A percentile compares a stretch with the other conserved stretches of the same genome.
phyloP scores from a whole-genome alignment of 2,329 filamentous ascomycete genomes.

The Pezicula carpinea region DNA sequence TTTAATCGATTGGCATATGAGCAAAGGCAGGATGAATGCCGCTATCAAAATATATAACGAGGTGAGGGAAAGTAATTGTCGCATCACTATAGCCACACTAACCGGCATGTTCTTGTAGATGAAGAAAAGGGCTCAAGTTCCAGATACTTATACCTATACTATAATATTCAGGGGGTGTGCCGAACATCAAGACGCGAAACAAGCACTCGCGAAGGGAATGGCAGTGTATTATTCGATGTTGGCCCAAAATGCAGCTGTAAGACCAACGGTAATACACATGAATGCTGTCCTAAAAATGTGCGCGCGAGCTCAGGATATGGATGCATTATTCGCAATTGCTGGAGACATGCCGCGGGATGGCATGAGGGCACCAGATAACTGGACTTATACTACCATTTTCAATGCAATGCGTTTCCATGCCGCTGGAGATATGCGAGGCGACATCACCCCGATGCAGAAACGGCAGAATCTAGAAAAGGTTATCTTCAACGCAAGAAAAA shows the following conservation, averaged over 20 bases:
- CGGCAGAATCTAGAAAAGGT: constrained; percentile 35
- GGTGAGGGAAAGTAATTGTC: constrained; percentile 37
- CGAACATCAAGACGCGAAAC: constrained; percentile 49
- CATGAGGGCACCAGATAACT: constrained; percentile 56
- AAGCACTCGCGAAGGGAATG: constrained; percentile 64
- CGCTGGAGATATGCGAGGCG: constrained; percentile 18
- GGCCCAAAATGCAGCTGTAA: constrained; percentile 55
- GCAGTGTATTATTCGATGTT: constrained; percentile 74
- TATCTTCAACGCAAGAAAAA: constrained; percentile 61
- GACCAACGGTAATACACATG: constrained; percentile 74
- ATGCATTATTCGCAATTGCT: constrained; percentile 73
- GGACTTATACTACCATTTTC: constrained; percentile 80
- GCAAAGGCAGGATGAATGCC: constrained; percentile 51
- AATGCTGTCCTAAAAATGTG: constrained; percentile 88
- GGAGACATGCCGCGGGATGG: constrained; percentile 64
- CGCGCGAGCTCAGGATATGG: constrained; percentile 67
- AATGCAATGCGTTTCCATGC: constrained; percentile 61
- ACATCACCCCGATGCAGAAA: constrained; percentile 24
- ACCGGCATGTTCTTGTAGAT: constrained; percentile 50
- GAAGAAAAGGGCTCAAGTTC: constrained; percentile 85
- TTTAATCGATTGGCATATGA: constrained; percentile 68
- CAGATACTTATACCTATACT: constrained; percentile 80
- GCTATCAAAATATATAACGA: constrained; percentile 89
- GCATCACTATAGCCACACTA: constrained; percentile 1
- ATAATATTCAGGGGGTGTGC: constrained; percentile 75